A percentile compares a stretch with the other conserved stretches of the same genome.
Conservation (phyloP, 495 filamentous ascomycete species). For the Penicillium maclennaniae region DNA sequence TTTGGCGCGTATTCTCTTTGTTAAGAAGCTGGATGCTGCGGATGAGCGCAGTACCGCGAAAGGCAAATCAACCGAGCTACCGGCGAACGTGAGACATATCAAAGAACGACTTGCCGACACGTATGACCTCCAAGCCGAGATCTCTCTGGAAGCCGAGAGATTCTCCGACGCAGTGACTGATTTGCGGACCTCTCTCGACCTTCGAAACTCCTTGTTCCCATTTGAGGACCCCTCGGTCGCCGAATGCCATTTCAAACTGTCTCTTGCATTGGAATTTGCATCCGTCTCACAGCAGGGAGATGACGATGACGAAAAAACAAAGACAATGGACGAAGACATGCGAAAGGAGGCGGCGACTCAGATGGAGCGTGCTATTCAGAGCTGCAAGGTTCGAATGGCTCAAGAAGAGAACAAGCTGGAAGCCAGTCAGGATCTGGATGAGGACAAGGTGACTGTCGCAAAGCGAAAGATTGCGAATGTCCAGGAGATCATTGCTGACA, state of each 20-base stretch:
- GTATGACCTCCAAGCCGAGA: constrained; percentile 87
- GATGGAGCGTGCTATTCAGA: constrained; percentile 78
- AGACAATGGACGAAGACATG: constrained; percentile 59
- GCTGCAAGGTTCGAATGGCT: constrained; percentile 68
- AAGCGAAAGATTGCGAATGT: constrained; percentile 72
- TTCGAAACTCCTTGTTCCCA: constrained; percentile 73
- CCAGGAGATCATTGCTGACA: constrained; percentile 80
- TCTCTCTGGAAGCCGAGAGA: constrained; percentile 89
- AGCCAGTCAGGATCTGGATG: constrained; percentile 48
- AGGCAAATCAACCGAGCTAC: constrained; percentile 49
- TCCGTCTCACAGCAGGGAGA: constrained; percentile 64
- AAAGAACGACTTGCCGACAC: constrained; percentile 86
- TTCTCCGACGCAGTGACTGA: constrained; percentile 80
- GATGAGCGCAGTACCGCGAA: constrained; percentile 43
- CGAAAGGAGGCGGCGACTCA: constrained; percentile 71
- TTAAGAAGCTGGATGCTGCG: constrained; percentile 52
- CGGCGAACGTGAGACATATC: constrained; percentile 54
- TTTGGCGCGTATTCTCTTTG: constrained; percentile 76
- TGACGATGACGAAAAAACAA: constrained; percentile 23
- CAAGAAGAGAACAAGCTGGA: constrained; percentile 66
- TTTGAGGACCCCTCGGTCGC: constrained; percentile 77
- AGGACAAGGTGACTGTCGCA: constrained; percentile 48
- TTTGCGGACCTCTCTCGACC: constrained; percentile 64
- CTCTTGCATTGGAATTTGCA: constrained; percentile 90
- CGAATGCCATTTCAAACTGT: constrained; percentile 94